phyloP scores from a whole-genome alignment of 495 filamentous ascomycete species.

The Xylaria cubensis region DNA sequence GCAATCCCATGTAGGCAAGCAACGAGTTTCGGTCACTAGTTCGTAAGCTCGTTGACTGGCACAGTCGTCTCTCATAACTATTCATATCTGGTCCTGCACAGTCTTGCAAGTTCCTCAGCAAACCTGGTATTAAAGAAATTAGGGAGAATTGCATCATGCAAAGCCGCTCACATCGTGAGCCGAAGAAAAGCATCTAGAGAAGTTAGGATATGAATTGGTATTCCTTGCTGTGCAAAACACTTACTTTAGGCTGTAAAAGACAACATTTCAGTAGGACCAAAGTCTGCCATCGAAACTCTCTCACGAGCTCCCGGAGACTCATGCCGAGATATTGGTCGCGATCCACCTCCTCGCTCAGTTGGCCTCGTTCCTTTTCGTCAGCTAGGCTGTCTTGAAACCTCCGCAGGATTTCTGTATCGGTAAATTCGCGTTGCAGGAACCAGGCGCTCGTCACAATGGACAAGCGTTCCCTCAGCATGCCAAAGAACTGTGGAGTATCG shows the following conservation, averaged over 20 bases:
- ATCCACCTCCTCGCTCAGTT: slow-evolving; percentile 71
- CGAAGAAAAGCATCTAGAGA: slow-evolving; percentile 95
- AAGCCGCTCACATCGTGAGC: slow-evolving; percentile 87
- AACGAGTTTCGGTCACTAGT: slow-evolving; percentile 92
- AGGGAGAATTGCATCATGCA: slow-evolving; percentile 99
- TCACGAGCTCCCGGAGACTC: slow-evolving; percentile 88
- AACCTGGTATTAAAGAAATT: slow-evolving; percentile 89
- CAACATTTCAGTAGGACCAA: slow-evolving; percentile 92
- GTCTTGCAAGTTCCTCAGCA: slow-evolving; percentile 85
- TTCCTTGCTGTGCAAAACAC: slow-evolving; percentile 7
- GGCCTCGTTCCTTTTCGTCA: slow-evolving; percentile 64
- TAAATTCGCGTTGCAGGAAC: slow-evolving; percentile 91
- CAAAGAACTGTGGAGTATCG: slow-evolving; percentile 82
- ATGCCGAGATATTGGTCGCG: slow-evolving; percentile 90
- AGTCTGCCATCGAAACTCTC: slow-evolving; percentile 93
- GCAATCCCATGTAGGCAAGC: slow-evolving; percentile 91
- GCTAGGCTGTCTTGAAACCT: slow-evolving; percentile 90
- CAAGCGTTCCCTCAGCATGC: slow-evolving; percentile 80
- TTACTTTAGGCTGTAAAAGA: slow-evolving; percentile 92
- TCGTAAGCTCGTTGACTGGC: slow-evolving; percentile 81
- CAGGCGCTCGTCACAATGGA: slow-evolving; percentile 91
- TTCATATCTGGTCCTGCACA: slow-evolving; percentile 91
- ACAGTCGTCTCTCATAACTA: slow-evolving; percentile 75
- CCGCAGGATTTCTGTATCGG: slow-evolving; percentile 61
- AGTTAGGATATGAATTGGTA: slow-evolving; percentile 10